phyloP scores from a whole-genome alignment of 305 asterid genomes.

The Fraxinus platypoda region DNA sequence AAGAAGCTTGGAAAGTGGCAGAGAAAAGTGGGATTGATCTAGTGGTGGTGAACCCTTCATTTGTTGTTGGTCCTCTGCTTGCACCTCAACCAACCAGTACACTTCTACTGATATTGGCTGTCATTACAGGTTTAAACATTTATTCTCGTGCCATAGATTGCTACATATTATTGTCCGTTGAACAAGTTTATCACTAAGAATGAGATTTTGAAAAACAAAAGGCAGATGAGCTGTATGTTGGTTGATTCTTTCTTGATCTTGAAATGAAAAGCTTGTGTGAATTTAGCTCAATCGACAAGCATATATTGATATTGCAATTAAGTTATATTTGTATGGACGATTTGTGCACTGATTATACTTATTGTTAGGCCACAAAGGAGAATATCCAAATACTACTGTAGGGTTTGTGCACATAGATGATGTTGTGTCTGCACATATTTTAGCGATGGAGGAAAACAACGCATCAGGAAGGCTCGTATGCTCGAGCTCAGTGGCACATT shows the following conservation, averaged over 20 bases:
- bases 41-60: constrained; percentile 88
- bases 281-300: neutral
- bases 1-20: constrained; percentile 77
- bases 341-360: neutral
- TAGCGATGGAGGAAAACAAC: constrained; percentile 74
- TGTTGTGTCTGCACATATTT: constrained; percentile 74
- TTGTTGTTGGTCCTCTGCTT: constrained; percentile 83
- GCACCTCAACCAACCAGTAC: constrained; percentile 92
- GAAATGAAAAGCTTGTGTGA: neutral
- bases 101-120: constrained; percentile 50
- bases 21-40: constrained; percentile 60
- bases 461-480: constrained; percentile 84
- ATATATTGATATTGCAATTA: neutral
- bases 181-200: neutral
- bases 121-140: constrained; percentile 50
- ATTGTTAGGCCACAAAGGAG: constrained; percentile 53
- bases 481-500: constrained; percentile 74
- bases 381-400: constrained; percentile 57
- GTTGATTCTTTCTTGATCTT: neutral
- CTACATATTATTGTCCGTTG: neutral
- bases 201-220: neutral
- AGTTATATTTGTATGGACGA: neutral
- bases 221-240: neutral
- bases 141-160: neutral
- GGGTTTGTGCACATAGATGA: constrained; percentile 93